phyloP scores from a whole-genome alignment of 805 yeast genomes.

The Yarrowia alimentaria region DNA sequence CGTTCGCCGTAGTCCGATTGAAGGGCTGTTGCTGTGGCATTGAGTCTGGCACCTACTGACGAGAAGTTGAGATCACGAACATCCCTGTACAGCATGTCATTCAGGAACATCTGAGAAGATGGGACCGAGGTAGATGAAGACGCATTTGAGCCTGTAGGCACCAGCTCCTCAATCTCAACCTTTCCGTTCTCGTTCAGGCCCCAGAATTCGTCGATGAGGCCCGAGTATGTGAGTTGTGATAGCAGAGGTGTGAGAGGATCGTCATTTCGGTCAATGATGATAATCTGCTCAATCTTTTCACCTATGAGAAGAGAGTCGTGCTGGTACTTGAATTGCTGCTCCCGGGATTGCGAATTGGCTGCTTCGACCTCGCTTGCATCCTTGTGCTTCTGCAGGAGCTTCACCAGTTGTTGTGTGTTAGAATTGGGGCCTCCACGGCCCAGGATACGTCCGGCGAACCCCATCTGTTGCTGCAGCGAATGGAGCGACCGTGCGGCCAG shows the following conservation, averaged over 20 bases:
- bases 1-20: slow-evolving; percentile 65
- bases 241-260: slow-evolving; percentile 72
- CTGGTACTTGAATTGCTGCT: neutral
- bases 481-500: neutral
- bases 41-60: slow-evolving; percentile 69
- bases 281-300: slow-evolving; percentile 51
- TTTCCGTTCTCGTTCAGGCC: slow-evolving; percentile 45
- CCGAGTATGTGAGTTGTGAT: slow-evolving; percentile 77
- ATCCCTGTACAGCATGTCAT: slow-evolving; percentile 51
- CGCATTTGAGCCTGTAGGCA: slow-evolving; percentile 36
- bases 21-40: slow-evolving; percentile 64
- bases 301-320: slow-evolving; percentile 34
- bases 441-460: neutral
- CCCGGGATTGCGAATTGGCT: neutral
- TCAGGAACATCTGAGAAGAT: slow-evolving; percentile 4
- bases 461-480: slow-evolving; percentile 5
- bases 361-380: slow-evolving; percentile 1
- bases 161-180: slow-evolving; percentile 31
- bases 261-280: slow-evolving; percentile 73
- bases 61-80: slow-evolving; percentile 73
- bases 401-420: neutral
- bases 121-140: slow-evolving; percentile 29
- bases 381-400: neutral
- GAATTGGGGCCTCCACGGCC: neutral
- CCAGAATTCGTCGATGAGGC: slow-evolving; percentile 72